These are phyloP conservation scores for Talaromyces sp. DNA, from an alignment of 2,329 filamentous ascomycete species.

Conservation along the genomic window DNA sequence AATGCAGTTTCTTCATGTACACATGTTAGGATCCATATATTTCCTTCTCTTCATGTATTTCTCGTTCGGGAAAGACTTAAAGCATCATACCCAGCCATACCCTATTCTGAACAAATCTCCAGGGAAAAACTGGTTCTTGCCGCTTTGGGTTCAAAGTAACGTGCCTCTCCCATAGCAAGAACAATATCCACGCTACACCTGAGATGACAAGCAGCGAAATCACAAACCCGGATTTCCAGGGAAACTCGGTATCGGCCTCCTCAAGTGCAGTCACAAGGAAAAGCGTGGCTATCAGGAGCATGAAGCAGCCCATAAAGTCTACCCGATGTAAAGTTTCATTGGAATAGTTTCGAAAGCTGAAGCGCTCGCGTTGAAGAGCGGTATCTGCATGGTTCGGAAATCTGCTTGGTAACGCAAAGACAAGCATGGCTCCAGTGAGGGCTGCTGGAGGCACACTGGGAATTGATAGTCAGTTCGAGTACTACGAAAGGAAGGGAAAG, in stretches of 20 bases:
- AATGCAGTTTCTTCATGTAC: conserved; percentile 1
- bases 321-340: not conserved
- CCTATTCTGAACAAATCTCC: conserved; percentile 21
- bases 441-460: conserved; percentile 4
- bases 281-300: conserved; percentile 6
- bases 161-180: not conserved
- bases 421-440: not conserved
- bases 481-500: not conserved
- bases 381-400: conserved; percentile 3
- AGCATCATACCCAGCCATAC: conserved; percentile 22
- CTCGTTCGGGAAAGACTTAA: conserved; percentile 12
- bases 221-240: conserved; percentile 23
- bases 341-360: not conserved
- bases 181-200: not conserved
- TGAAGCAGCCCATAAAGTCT: not conserved
- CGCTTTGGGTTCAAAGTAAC: not conserved
- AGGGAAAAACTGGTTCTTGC: conserved; percentile 20
- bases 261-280: conserved; percentile 18
- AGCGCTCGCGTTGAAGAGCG: not conserved
- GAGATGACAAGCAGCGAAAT: conserved; percentile 8
- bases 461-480: not conserved
- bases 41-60: not conserved
- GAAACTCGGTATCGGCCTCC: conserved; percentile 17
- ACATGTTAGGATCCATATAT: not conserved
- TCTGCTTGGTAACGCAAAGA: not conserved